These are phyloP conservation scores for Chalciporus piperatus DNA, from an alignment of 768 basidiomycete species.

Conservation along the genomic window DNA sequence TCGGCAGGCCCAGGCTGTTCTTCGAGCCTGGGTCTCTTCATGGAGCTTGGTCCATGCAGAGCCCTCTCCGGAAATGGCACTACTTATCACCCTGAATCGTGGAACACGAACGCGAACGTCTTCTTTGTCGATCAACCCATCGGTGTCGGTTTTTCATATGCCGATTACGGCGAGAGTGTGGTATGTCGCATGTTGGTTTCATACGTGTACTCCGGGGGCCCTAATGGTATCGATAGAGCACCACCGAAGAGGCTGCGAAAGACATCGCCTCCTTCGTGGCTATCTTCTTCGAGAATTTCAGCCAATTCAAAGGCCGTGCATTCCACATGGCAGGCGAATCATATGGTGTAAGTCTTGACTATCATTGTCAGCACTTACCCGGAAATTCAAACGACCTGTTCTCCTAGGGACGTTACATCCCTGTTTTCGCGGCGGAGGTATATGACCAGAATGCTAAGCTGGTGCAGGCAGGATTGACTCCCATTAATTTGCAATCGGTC, in stretches of 20 bases:
- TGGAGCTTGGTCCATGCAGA: conserved; percentile 76
- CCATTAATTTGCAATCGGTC: conserved; percentile 47
- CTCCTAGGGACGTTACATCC: conserved; percentile 48
- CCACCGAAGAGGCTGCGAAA: conserved; percentile 63
- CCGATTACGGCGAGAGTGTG: conserved; percentile 41
- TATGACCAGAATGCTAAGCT: conserved; percentile 47
- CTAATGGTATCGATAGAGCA: conserved; percentile 37
- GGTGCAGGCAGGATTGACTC: conserved; percentile 43
- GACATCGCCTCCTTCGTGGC: conserved; percentile 70
- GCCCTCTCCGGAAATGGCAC: conserved; percentile 50
- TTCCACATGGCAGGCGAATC: conserved; percentile 65
- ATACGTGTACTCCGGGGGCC: background rate
- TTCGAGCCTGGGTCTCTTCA: conserved; percentile 63
- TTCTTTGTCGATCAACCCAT: conserved; percentile 49
- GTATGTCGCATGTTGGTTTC: conserved; percentile 22
- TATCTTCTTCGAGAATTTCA: conserved; percentile 75
- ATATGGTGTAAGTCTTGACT: conserved; percentile 39
- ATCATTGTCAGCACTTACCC: background rate
- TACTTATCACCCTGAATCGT: conserved; percentile 55
- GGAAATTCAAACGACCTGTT: background rate
- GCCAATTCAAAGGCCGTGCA: conserved; percentile 60
- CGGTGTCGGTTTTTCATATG: conserved; percentile 46
- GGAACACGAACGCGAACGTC: conserved; percentile 61
- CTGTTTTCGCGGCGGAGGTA: conserved; percentile 46
- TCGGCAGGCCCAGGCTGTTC: conserved; percentile 47